Evolutionary conservation across 169 alveolate genomes (phyloP).

Genomic region (Plasmodium billcollinsi): DNA sequence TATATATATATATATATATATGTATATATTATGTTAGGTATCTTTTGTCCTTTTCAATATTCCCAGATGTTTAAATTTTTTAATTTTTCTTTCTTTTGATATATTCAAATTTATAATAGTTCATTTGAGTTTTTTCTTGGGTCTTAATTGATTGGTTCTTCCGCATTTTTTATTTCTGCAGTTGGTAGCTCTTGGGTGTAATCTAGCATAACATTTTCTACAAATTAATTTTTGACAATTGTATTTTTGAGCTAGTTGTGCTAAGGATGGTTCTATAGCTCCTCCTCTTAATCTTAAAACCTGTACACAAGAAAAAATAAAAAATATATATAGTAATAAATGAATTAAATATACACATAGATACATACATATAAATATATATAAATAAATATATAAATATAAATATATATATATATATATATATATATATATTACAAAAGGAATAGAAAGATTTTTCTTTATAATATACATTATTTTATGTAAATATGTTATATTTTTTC

Average conservation of each 20-base stretch:
- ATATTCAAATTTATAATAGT: not conserved
- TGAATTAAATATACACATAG: not conserved
- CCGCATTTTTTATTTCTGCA: constrained; percentile 99
- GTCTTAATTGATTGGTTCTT: constrained; percentile 98
- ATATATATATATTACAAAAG: not conserved
- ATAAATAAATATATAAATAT: not conserved
- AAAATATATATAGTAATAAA: constrained; percentile 1
- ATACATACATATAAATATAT: not conserved
- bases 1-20: too few species aligned
- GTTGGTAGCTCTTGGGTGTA: constrained; percentile 99
- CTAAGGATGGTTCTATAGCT: constrained; percentile 98
- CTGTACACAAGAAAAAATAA: constrained; percentile 6
- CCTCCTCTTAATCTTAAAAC: constrained; percentile 99
- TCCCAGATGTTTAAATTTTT: not conserved
- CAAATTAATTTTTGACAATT: constrained; percentile 98
- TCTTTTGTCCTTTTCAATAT: too few species aligned
- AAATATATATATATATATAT: not conserved
- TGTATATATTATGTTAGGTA: too few species aligned
- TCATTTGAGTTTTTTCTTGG: constrained; percentile 99
- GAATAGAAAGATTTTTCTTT: too few species aligned
- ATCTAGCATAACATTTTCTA: constrained; percentile 99
- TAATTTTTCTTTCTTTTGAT: not conserved
- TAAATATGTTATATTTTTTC: too few species aligned
- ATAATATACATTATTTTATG: too few species aligned
- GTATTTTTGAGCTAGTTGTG: constrained; percentile 98